Evolutionary conservation across 2,329 filamentous ascomycete species (phyloP).

Genomic region (Sordariomycetes sp.): DNA sequence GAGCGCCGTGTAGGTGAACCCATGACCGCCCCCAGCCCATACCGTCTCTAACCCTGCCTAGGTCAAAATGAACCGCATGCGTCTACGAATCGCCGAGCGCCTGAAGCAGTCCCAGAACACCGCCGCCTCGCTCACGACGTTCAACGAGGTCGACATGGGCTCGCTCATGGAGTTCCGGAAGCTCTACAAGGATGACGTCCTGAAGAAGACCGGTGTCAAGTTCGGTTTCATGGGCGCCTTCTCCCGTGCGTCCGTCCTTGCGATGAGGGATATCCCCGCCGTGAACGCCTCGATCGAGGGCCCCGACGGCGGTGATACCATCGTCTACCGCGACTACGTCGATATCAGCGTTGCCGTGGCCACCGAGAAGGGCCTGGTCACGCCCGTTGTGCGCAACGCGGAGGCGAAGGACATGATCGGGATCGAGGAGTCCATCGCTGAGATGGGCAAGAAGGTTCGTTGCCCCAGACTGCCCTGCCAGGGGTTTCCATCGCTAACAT

Average conservation of each 20-base stretch:
- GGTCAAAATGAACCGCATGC: conserved; percentile 99
- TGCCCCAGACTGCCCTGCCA: neutral
- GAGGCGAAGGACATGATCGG: conserved; percentile 79
- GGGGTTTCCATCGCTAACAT: neutral
- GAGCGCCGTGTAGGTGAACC: conserved; percentile 68
- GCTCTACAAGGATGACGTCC: conserved; percentile 88
- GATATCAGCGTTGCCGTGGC: conserved; percentile 96
- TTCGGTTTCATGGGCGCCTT: conserved; percentile 99
- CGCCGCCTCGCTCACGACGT: conserved; percentile 90
- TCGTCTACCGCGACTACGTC: conserved; percentile 96
- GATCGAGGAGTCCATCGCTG: conserved; percentile 85
- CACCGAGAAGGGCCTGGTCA: conserved; percentile 94
- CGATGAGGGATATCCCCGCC: conserved; percentile 88
- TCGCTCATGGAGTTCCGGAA: conserved; percentile 95
- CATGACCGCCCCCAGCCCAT: neutral
- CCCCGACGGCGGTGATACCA: conserved; percentile 87
- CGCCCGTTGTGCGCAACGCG: conserved; percentile 88
- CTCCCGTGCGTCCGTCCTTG: conserved; percentile 76
- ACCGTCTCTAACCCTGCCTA: neutral
- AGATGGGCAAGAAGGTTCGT: conserved; percentile 85
- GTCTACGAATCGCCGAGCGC: conserved; percentile 89
- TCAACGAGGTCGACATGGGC: conserved; percentile 99
- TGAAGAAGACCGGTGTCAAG: conserved; percentile 95
- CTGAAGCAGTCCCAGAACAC: conserved; percentile 99
- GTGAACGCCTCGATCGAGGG: conserved; percentile 98